Evolutionary conservation across 495 filamentous ascomycete genomes (phyloP), one percentile per base, ranked within the genome.

Genomic region (Penicillium psychrofluorescens): DNA sequence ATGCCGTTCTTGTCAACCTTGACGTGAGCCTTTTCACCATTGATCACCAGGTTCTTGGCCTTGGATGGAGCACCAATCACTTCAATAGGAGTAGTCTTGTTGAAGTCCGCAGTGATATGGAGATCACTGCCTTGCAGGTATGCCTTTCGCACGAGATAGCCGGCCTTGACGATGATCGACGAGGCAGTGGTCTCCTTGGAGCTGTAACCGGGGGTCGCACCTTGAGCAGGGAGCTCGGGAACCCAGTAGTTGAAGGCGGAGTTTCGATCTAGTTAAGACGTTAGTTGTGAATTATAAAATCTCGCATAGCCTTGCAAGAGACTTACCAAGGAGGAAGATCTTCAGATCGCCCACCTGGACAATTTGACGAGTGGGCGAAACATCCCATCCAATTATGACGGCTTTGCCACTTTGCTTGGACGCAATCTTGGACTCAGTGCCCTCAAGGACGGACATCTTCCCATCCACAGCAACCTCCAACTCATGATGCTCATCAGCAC

Each of bases 221-320:
- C 61, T n/a, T 33, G 48, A 41, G 47, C 50, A 1, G 61, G 61
- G 9, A 81, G 55, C 45, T 84, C 67, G 2, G 81, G 75, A 10
- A 76, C 72, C 85, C 84, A 89, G 70, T 83, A 86, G 51, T 85
- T 79, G 63, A 88, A 88, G 0, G 81, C 84, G n/a, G 75, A 66
- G 59, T 85, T 81, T n/a, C 84, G 75, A 51, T 84, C 80, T 68
- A 45, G 11, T 10, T 9, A 9, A 5, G 13, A 33, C 5, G n/a
- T 51, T 14, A 50, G 54, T 40, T 5, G 22, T 7, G 11, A 11
- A 11, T 31, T 13, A 16, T 13, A 16, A 10, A 28, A 11, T 10
- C 12, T 31, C 16, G 11, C 6, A 2, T 36, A 5, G 8, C 11
- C 28, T 5, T 34, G 12, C 41, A 14, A 15, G 11, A 43, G 27